phyloP scores from a whole-genome alignment of 2,329 filamentous ascomycete genomes.

The Fusarium pilosicola region DNA sequence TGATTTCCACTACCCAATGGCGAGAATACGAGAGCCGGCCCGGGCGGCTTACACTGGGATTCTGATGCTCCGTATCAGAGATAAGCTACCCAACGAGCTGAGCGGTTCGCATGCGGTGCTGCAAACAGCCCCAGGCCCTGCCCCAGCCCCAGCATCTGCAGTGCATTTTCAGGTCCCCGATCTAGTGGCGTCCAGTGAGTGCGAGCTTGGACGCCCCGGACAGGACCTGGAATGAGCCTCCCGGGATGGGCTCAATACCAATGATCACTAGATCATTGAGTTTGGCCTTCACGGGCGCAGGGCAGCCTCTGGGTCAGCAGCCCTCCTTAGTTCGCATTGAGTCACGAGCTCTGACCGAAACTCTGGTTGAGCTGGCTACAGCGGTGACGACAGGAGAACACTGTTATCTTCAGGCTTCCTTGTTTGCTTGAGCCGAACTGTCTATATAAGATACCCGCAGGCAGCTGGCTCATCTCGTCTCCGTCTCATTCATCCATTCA shows the following conservation, averaged over 20 bases:
- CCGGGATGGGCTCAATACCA: constrained; percentile 15
- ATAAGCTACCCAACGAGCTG: constrained; percentile 19
- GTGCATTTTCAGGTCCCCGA: constrained; percentile 37
- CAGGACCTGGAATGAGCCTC: constrained; percentile 21
- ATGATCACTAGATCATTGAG: constrained; percentile 17
- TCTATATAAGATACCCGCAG: constrained; percentile 36
- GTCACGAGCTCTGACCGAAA: constrained; percentile 27
- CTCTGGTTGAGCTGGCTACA: constrained; percentile 16
- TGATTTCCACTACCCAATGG: constrained; percentile 36
- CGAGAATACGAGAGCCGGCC: constrained; percentile 43
- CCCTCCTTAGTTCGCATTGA: constrained; percentile 10
- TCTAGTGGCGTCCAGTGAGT: constrained; percentile 36
- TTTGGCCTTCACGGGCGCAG: constrained; percentile 33
- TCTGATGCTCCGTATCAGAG: constrained; percentile 33
- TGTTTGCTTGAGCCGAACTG: constrained; percentile 6
- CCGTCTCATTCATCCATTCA: constrained; percentile 1
- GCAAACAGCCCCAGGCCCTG: constrained; percentile 7
- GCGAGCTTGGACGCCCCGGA: constrained; percentile 15
- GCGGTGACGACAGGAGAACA: constrained; percentile 17
- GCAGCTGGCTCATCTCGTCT: constrained; percentile 14
- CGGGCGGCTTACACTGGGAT: constrained; percentile 42
- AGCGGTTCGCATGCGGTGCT: constrained; percentile 21
- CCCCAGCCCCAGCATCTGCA: constrained; percentile 5
- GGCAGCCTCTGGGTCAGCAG: constrained; percentile 27
- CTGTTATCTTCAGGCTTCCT: constrained; percentile 25